phyloP scores from a whole-genome alignment of 106 monocot species.

The Dendrobium officinale region DNA sequence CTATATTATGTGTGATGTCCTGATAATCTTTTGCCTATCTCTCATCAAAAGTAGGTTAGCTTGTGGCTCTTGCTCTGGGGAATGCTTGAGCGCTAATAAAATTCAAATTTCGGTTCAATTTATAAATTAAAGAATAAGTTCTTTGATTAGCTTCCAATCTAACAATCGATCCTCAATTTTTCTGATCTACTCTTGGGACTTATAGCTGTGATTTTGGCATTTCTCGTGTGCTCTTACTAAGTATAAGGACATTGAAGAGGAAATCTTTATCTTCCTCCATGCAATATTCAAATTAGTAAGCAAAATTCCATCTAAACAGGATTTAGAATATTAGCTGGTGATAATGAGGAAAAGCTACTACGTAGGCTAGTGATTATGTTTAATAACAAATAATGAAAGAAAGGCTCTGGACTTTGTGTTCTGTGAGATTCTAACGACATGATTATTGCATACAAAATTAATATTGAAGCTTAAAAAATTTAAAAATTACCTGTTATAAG shows the following conservation, averaged over 20 bases:
- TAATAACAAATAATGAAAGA: background rate
- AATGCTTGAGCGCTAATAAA: no score
- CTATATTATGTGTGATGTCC: no score
- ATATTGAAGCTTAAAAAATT: background rate
- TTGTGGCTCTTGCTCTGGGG: no score
- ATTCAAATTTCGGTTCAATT: no score
- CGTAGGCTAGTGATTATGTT: background rate
- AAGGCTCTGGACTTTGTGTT: background rate
- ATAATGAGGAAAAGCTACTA: background rate
- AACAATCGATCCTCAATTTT: no score
- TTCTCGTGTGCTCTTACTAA: background rate
- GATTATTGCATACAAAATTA: background rate
- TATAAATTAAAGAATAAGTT: no score
- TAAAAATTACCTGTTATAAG: background rate
- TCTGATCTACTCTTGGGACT: no score
- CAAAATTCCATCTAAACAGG: background rate
- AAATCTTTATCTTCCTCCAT: background rate
- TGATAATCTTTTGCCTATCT: no score
- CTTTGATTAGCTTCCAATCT: no score
- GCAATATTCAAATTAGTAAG: background rate
- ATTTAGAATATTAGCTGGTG: constrained; percentile 1
- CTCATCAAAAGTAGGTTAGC: no score
- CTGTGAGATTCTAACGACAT: background rate
- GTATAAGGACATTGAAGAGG: background rate
- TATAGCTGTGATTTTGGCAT: no score